These are phyloP conservation scores for Fusarium azukiicola DNA, from an alignment of 2,329 filamentous ascomycete species.

Conservation along the genomic window DNA sequence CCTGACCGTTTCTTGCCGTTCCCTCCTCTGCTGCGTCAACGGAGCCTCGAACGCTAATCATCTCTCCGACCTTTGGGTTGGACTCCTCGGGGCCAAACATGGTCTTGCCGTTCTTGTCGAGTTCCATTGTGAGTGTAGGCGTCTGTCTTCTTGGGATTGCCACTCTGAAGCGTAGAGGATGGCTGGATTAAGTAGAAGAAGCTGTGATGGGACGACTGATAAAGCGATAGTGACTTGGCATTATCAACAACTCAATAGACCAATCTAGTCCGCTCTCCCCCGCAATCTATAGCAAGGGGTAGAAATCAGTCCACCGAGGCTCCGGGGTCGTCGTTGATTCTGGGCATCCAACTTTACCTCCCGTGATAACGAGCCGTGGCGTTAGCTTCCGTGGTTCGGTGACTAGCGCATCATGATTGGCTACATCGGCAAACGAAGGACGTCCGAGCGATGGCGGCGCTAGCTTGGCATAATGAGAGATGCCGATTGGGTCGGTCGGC, in stretches of 20 bases:
- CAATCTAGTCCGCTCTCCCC: not conserved
- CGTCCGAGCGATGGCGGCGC: not conserved
- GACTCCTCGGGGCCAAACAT: slow-evolving; percentile 15
- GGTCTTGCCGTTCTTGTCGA: slow-evolving; percentile 34
- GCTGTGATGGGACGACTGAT: not conserved
- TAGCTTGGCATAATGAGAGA: not conserved
- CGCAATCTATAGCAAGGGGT: slow-evolving; percentile 8
- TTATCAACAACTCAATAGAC: slow-evolving; percentile 5
- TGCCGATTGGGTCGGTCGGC: slow-evolving; percentile 45
- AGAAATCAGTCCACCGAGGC: not conserved
- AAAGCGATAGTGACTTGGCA: not conserved
- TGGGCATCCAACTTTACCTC: not conserved
- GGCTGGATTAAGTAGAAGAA: not conserved
- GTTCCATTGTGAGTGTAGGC: slow-evolving; percentile 11
- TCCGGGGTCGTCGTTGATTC: not conserved
- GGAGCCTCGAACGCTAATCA: slow-evolving; percentile 42
- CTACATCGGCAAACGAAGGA: slow-evolving; percentile 35
- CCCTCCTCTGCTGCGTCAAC: slow-evolving; percentile 29
- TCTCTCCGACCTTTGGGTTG: slow-evolving; percentile 37
- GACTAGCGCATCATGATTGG: slow-evolving; percentile 28
- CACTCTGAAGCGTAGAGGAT: not conserved
- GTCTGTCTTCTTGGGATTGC: not conserved
- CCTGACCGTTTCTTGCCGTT: not conserved
- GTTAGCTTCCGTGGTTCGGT: slow-evolving; percentile 28
- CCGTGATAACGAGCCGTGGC: slow-evolving; percentile 30